phyloP scores from a whole-genome alignment of 768 basidiomycete species.

The Coprinopsis sp. region DNA sequence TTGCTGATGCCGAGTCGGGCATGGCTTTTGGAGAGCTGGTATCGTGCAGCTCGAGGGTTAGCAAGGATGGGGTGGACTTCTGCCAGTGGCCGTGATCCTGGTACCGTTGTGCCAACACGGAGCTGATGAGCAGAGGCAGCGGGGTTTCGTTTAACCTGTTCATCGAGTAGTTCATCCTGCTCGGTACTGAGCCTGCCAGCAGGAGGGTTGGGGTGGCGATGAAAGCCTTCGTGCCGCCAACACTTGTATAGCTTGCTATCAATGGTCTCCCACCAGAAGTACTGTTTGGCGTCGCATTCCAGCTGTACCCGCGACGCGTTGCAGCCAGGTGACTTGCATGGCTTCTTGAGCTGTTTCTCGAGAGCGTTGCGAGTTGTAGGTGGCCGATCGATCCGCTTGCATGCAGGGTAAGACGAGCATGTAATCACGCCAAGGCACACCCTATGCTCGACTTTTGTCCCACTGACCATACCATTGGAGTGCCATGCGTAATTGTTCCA shows the following conservation, averaged over 20 bases:
- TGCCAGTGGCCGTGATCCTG: constrained; percentile 16
- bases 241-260: not conserved
- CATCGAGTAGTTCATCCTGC: constrained; percentile 4
- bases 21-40: constrained; percentile 13
- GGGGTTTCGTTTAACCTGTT: constrained; percentile 12
- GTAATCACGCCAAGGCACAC: too few species aligned
- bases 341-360: too few species aligned
- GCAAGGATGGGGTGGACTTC: constrained; percentile 16
- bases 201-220: constrained; percentile 12
- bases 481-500: too few species aligned
- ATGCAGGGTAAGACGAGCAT: too few species aligned
- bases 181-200: not conserved
- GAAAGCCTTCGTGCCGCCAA: constrained; percentile 15
- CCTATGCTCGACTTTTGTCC: too few species aligned
- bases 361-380: too few species aligned
- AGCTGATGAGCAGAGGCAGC: constrained; percentile 15
- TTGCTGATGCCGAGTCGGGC: constrained; percentile 10
- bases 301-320: too few species aligned
- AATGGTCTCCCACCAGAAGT: too few species aligned
- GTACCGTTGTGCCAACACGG: constrained; percentile 13
- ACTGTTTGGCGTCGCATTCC: too few species aligned
- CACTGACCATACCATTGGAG: too few species aligned
- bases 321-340: too few species aligned
- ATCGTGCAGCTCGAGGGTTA: constrained; percentile 15
- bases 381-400: too few species aligned